Conservation (phyloP, 2,329 filamentous ascomycete genomes). For the Aspergillus melleus region DNA sequence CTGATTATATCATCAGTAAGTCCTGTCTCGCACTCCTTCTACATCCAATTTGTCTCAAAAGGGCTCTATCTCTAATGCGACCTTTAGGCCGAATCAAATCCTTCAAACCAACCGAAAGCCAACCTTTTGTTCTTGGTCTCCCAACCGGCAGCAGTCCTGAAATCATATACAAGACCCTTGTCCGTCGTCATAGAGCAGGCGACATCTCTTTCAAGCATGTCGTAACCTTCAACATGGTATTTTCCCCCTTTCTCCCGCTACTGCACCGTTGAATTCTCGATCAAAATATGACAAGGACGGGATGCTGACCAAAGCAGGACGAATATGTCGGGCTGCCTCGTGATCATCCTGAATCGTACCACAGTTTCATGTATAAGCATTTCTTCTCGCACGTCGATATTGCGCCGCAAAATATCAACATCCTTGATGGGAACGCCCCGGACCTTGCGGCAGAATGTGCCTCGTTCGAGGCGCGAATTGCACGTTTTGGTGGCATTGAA, state of each 20-base stretch:
- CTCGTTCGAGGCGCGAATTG: constrained; percentile 77
- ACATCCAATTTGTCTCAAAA: no score
- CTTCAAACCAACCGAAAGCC: constrained; percentile 69
- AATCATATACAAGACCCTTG: constrained; percentile 73
- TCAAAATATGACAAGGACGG: neutral
- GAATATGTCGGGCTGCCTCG: constrained; percentile 83
- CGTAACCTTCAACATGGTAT: constrained; percentile 87
- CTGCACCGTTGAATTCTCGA: neutral
- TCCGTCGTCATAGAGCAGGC: constrained; percentile 47
- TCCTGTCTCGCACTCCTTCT: neutral
- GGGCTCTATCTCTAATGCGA: neutral
- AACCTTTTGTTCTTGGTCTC: constrained; percentile 79
- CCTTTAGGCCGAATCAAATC: constrained; percentile 69
- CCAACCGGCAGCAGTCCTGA: constrained; percentile 82
- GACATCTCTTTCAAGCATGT: constrained; percentile 84
- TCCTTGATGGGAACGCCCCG: constrained; percentile 75
- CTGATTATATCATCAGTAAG: constrained; percentile 75
- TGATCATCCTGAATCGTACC: constrained; percentile 82
- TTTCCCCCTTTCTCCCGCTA: constrained; percentile 11
- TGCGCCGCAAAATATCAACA: constrained; percentile 77
- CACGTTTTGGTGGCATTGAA: constrained; percentile 73
- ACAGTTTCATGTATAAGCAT: constrained; percentile 91
- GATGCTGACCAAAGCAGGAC: constrained; percentile 54
- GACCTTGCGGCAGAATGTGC: constrained; percentile 76
- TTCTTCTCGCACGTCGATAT: constrained; percentile 87